phyloP scores from a whole-genome alignment of 805 yeast genomes.

The Candida sakaeoensis region DNA sequence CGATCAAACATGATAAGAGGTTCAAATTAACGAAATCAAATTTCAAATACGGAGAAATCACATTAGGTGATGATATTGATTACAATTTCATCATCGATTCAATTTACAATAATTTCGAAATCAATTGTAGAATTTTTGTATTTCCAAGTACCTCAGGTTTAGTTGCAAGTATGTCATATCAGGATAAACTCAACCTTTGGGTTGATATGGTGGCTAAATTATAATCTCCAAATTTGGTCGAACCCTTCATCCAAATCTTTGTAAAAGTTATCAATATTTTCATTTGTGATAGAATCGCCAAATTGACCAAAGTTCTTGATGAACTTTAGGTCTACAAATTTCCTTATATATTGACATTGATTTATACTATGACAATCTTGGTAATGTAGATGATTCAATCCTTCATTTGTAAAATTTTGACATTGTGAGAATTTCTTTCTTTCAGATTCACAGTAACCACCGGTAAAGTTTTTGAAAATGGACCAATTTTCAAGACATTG shows the following conservation, averaged over 20 bases:
- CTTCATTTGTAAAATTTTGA: slow-evolving; percentile 31
- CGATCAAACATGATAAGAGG: slow-evolving; percentile 21
- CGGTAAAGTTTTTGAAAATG: slow-evolving; percentile 11
- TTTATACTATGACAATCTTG: slow-evolving; percentile 30
- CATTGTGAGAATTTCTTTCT: slow-evolving; percentile 26
- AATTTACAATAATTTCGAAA: slow-evolving; percentile 10
- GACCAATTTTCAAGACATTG: slow-evolving; percentile 5
- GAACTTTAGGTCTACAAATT: slow-evolving; percentile 32
- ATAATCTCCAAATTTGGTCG: slow-evolving; percentile 29
- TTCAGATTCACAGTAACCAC: slow-evolving; percentile 28
- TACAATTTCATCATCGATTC: slow-evolving; percentile 15
- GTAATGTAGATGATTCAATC: slow-evolving; percentile 31
- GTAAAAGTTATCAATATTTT: slow-evolving; percentile 22
- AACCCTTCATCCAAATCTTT: slow-evolving; percentile 29
- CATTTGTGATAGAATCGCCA: slow-evolving; percentile 29
- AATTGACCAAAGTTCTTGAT: slow-evolving; percentile 34
- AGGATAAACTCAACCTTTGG: slow-evolving; percentile 51
- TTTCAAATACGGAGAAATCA: slow-evolving; percentile 54
- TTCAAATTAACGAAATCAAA: slow-evolving; percentile 20
- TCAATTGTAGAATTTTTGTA: slow-evolving; percentile 43
- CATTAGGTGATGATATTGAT: slow-evolving; percentile 16
- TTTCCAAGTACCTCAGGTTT: slow-evolving; percentile 74
- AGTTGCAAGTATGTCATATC: slow-evolving; percentile 47
- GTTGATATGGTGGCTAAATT: slow-evolving; percentile 27
- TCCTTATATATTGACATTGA: slow-evolving; percentile 37